Conservation (phyloP, 1,139 yeast species). For the Blastobotrys illinoisensis region DNA sequence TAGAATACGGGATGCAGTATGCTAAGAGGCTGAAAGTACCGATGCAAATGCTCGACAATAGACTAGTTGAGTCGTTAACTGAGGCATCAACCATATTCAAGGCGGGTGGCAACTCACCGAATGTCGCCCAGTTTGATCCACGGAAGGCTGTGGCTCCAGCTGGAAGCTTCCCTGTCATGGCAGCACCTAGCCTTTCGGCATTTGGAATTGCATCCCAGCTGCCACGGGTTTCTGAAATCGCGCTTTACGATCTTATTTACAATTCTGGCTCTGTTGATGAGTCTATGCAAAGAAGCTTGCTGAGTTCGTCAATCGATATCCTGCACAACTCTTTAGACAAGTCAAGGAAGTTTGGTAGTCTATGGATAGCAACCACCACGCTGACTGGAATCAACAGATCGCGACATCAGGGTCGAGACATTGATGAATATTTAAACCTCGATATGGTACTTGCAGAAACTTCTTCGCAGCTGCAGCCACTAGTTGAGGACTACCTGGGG, state of each 20-base stretch:
- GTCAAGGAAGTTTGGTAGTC: not conserved
- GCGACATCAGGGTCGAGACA: not conserved
- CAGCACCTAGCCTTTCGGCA: not conserved
- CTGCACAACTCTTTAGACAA: not conserved
- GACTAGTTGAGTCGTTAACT: slow-evolving; percentile 15
- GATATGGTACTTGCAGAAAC: not conserved
- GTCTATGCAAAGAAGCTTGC: not conserved
- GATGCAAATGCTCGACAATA: slow-evolving; percentile 11
- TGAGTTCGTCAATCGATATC: not conserved
- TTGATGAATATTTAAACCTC: not conserved
- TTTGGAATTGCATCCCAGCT: not conserved
- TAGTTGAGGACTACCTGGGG: not conserved
- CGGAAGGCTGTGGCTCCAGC: not conserved
- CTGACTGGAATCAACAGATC: not conserved
- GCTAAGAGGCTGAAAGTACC: slow-evolving; percentile 13
- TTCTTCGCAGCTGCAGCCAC: not conserved
- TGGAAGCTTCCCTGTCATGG: not conserved
- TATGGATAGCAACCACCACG: not conserved
- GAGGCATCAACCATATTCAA: slow-evolving; percentile 20
- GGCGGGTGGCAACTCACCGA: slow-evolving; percentile 16
- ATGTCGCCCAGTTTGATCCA: not conserved
- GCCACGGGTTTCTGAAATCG: not conserved
- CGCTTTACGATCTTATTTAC: not conserved
- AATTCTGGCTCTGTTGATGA: not conserved
- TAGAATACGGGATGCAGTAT: not conserved